A percentile compares a stretch with the other conserved stretches of the same genome.
Conservation (phyloP, 768 basidiomycete species). For the Trametes cubensis region DNA sequence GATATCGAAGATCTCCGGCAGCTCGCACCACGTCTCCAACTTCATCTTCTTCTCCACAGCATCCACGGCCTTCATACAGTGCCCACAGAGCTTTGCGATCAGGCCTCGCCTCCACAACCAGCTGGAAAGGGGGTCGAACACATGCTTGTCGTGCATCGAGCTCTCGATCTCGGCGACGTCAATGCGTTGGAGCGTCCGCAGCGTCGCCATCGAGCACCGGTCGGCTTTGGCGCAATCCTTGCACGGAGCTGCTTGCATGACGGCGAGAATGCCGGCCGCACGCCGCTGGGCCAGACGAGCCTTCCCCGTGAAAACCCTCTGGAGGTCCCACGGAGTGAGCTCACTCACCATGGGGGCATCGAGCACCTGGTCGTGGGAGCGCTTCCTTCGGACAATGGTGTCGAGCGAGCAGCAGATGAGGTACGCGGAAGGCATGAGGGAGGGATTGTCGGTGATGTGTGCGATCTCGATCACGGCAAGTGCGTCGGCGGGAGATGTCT, state of each 20-base stretch:
- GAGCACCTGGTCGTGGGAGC: background rate
- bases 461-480: slow-evolving; percentile 1
- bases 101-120: background rate
- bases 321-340: background rate
- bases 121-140: background rate
- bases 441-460: slow-evolving; percentile 1
- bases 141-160: background rate
- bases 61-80: background rate
- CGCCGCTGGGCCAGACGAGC: background rate
- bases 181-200: background rate
- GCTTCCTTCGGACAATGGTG: background rate
- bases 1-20: slow-evolving; percentile 3
- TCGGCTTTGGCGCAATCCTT: background rate
- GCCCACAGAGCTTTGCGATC: background rate
- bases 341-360: background rate
- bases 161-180: background rate
- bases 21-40: background rate
- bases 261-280: background rate
- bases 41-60: background rate
- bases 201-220: background rate
- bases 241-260: background rate
- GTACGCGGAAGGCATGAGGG: slow-evolving; percentile 3
- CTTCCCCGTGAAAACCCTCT: background rate
- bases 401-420: background rate
- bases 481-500: background rate